A percentile compares a stretch with the other conserved stretches of the same genome.
Conservation (phyloP, 2,329 filamentous ascomycete genomes). For the Penicillium sclerotigenum region DNA sequence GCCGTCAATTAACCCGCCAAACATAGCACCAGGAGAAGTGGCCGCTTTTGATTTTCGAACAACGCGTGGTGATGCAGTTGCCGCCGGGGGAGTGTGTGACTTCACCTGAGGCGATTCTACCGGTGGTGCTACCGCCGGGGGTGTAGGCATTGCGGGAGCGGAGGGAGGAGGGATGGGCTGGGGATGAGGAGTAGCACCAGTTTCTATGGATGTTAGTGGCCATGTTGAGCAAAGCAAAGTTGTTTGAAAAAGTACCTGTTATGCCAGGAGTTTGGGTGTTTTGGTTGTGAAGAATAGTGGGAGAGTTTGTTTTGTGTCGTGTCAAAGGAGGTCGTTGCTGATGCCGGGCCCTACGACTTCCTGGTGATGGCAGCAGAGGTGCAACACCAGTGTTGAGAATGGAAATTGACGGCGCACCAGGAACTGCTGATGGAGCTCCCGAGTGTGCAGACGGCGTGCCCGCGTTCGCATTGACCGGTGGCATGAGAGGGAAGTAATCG, state of each 20-base stretch:
- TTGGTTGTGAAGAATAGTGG: conserved; percentile 62
- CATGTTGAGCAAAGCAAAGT: not conserved
- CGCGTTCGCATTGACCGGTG: conserved; percentile 46
- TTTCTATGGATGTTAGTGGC: conserved; percentile 24
- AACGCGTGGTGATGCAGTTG: conserved; percentile 50
- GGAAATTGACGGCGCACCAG: conserved; percentile 65
- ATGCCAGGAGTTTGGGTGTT: conserved; percentile 49
- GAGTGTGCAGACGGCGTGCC: conserved; percentile 43
- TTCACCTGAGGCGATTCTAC: conserved; percentile 40
- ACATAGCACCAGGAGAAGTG: conserved; percentile 40
- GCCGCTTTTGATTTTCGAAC: conserved; percentile 35
- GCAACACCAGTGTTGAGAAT: conserved; percentile 77
- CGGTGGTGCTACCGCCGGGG: conserved; percentile 28
- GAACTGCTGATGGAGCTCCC: conserved; percentile 40
- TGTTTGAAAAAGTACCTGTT: conserved; percentile 35
- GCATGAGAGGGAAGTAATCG: conserved; percentile 80
- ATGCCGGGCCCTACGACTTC: conserved; percentile 57
- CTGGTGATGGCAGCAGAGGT: conserved; percentile 77
- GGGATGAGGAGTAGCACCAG: conserved; percentile 25
- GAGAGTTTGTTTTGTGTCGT: conserved; percentile 76
- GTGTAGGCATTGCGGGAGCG: conserved; percentile 33
- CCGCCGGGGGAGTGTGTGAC: conserved; percentile 34
- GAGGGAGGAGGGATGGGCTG: conserved; percentile 23
- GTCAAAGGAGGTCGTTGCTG: conserved; percentile 58
- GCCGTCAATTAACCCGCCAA: conserved; percentile 67